These are phyloP conservation scores for Xylaria sp. DNA, from an alignment of 2,329 filamentous ascomycete genomes.

Conservation along the genomic window DNA sequence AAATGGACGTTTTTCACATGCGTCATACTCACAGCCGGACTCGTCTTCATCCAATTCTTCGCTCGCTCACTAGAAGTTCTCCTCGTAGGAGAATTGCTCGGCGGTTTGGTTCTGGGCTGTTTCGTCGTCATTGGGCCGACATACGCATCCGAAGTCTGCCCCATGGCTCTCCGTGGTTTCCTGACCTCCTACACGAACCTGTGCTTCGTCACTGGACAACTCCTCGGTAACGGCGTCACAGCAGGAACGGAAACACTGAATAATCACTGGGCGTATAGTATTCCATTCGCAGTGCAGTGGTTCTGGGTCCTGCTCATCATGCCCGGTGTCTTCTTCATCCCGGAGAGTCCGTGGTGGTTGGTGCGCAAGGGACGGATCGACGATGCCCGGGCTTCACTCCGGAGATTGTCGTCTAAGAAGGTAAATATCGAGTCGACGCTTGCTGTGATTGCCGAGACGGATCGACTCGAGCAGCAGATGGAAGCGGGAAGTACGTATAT, in stretches of 20 bases:
- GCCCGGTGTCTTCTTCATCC: constrained; percentile 42
- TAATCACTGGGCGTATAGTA: constrained; percentile 45
- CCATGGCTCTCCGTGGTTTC: constrained; percentile 51
- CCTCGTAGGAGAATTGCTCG: constrained; percentile 56
- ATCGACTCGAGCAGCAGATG: constrained; percentile 49
- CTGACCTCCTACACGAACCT: constrained; percentile 57
- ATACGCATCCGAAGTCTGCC: constrained; percentile 58
- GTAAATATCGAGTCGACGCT: constrained; percentile 46
- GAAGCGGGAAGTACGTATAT: constrained; percentile 44
- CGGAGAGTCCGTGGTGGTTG: constrained; percentile 48
- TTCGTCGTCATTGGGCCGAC: constrained; percentile 55
- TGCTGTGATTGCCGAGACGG: constrained; percentile 53
- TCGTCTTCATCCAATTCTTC: constrained; percentile 61
- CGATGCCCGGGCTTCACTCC: constrained; percentile 39
- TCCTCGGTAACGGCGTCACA: constrained; percentile 47
- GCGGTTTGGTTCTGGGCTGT: constrained; percentile 55
- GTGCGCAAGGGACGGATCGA: constrained; percentile 38
- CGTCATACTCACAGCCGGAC: constrained; percentile 41
- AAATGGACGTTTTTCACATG: constrained; percentile 42
- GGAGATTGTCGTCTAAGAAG: constrained; percentile 41
- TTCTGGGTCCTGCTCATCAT: constrained; percentile 44
- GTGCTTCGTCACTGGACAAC: constrained; percentile 58
- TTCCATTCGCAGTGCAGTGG: constrained; percentile 48
- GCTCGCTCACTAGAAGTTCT: constrained; percentile 50
- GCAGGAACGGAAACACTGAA: constrained; percentile 37